These are phyloP conservation scores for Boletus austroedulis DNA, from an alignment of 1,284 basidiomycete species.

Conservation along the genomic window DNA sequence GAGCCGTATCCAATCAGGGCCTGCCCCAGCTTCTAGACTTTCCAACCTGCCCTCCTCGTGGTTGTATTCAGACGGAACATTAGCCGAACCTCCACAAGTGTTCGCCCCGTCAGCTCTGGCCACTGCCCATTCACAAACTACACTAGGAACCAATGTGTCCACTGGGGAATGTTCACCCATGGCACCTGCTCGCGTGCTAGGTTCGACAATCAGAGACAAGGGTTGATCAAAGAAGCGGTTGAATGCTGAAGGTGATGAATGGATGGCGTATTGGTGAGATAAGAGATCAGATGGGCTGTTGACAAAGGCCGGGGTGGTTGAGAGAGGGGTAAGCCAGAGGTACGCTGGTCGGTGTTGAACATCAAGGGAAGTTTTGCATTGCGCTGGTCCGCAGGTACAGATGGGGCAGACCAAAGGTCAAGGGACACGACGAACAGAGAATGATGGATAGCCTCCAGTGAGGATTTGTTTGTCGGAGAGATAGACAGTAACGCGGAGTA, in stretches of 20 bases:
- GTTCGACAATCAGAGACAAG: slow-evolving; percentile 81
- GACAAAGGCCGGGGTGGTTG: slow-evolving; percentile 5
- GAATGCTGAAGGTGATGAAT: slow-evolving; percentile 63
- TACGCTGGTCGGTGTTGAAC: slow-evolving; percentile 21
- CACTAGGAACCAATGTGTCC: slow-evolving; percentile 89
- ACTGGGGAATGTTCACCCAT: slow-evolving; percentile 92
- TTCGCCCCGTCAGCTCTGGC: slow-evolving; percentile 18
- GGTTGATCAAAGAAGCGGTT: slow-evolving; percentile 97
- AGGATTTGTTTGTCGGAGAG: slow-evolving; percentile 18
- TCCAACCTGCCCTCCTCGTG: slow-evolving; percentile 4
- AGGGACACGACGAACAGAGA: slow-evolving; percentile 63
- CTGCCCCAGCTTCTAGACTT: slow-evolving; percentile 10
- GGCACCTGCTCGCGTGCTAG: slow-evolving; percentile 81
- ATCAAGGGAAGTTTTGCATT: slow-evolving; percentile 37
- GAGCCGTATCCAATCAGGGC: slow-evolving; percentile 57
- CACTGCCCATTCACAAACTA: slow-evolving; percentile 84
- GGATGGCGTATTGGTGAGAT: slow-evolving; percentile 76
- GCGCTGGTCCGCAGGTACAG: slow-evolving; percentile 24
- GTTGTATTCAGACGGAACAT: slow-evolving; percentile 14
- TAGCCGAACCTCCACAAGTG: slow-evolving; percentile 25
- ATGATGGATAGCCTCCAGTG: slow-evolving; percentile 21
- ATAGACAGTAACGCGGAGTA: slow-evolving; percentile 19
- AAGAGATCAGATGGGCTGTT: slow-evolving; percentile 48
- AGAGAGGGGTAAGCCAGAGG: neutral
- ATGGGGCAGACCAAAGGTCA: slow-evolving; percentile 54